These are phyloP conservation scores for Suhomyces chickasaworum DNA, from an alignment of 1,139 yeast genomes.

Conservation along the genomic window DNA sequence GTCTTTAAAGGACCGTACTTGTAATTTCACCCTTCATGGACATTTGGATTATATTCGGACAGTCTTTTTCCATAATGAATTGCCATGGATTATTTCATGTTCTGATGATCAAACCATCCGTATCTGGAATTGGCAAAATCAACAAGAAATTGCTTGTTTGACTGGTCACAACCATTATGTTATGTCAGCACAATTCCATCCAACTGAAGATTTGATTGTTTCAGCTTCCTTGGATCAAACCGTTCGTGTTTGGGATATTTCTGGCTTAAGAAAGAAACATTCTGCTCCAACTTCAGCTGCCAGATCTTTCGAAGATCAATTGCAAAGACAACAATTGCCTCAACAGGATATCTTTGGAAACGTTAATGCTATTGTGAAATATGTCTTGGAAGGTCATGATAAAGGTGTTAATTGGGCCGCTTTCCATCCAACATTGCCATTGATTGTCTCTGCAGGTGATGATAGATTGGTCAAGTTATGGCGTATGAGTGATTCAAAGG, in stretches of 20 bases:
- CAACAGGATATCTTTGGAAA: constrained; percentile 94
- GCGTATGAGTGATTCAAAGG: constrained; percentile 98
- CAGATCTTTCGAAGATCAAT: constrained; percentile 75
- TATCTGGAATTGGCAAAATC: constrained; percentile 99
- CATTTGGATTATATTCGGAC: constrained; percentile 96
- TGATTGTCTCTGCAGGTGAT: constrained; percentile 95
- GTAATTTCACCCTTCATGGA: constrained; percentile 87
- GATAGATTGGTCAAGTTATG: constrained; percentile 93
- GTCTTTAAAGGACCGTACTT: constrained; percentile 90
- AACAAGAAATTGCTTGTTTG: constrained; percentile 94
- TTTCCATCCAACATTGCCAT: constrained; percentile 95
- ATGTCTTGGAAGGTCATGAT: constrained; percentile 96
- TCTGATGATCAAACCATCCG: constrained; percentile 98
- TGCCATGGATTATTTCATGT: constrained; percentile 96
- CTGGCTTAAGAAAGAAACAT: constrained; percentile 93
- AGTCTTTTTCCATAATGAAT: constrained; percentile 90
- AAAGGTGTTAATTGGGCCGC: constrained; percentile 99
- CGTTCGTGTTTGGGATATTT: constrained; percentile 98
- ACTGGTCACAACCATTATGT: constrained; percentile 99
- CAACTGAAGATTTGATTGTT: constrained; percentile 89
- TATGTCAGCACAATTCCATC: constrained; percentile 98
- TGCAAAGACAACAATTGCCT: constrained; percentile 69
- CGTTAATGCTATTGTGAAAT: constrained; percentile 92
- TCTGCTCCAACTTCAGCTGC: constrained; percentile 70
- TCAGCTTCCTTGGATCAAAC: constrained; percentile 97